Percentiles rank a stretch among this genome's conserved stretches.
phyloP scores from a whole-genome alignment of 1,284 basidiomycete species.

The Pseudozyma sp. region DNA sequence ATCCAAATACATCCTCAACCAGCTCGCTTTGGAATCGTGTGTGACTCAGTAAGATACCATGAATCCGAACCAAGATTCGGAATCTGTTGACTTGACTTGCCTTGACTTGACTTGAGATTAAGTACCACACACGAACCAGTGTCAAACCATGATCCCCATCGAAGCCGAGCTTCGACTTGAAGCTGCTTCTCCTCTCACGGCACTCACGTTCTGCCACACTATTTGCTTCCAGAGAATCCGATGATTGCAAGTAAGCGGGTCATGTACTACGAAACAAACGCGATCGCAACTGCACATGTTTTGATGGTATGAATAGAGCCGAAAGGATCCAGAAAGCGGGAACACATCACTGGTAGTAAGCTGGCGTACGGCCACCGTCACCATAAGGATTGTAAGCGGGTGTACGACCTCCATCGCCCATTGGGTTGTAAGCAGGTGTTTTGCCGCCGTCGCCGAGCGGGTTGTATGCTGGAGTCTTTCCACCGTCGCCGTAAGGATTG shows the following conservation, averaged over 20 bases:
- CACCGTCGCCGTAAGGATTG: constrained; percentile 48
- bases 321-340: not conserved
- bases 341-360: not conserved
- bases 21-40: too few species aligned
- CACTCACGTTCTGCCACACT: too few species aligned
- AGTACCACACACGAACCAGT: too few species aligned
- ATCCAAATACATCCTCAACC: too few species aligned
- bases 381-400: constrained; percentile 51
- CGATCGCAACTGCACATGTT: not conserved
- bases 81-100: too few species aligned
- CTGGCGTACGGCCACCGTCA: constrained; percentile 50
- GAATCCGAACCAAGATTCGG: too few species aligned
- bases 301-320: constrained; percentile 11
- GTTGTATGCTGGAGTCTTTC: constrained; percentile 53
- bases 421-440: constrained; percentile 63
- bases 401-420: constrained; percentile 47
- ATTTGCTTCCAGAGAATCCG: not conserved
- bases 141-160: too few species aligned
- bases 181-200: too few species aligned
- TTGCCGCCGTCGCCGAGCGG: constrained; percentile 55
- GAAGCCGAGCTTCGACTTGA: too few species aligned
- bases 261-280: not conserved
- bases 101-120: too few species aligned
- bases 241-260: not conserved
- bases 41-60: too few species aligned